These are phyloP conservation scores for Diaporthe sp. DNA, from an alignment of 2,329 filamentous ascomycete genomes.

Conservation along the genomic window DNA sequence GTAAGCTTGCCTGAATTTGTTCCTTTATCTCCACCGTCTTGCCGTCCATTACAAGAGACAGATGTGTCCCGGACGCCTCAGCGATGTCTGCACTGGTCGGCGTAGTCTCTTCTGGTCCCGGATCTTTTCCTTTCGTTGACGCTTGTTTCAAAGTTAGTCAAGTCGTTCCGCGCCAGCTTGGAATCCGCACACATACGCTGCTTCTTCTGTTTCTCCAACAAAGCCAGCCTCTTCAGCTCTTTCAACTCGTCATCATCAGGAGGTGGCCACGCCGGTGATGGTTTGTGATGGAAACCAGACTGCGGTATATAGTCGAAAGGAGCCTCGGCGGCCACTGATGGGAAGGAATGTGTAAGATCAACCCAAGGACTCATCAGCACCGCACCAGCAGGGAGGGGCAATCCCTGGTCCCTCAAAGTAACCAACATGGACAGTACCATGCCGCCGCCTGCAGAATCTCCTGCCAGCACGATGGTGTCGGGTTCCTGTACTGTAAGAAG, in stretches of 20 bases:
- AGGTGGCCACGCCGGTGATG: constrained; percentile 91
- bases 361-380: constrained; percentile 96
- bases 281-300: constrained; percentile 89
- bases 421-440: constrained; percentile 88
- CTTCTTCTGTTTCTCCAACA: constrained; percentile 50
- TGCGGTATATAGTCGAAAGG: constrained; percentile 88
- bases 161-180: constrained; percentile 39
- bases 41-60: constrained; percentile 79
- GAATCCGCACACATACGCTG: constrained; percentile 22
- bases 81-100: constrained; percentile 37
- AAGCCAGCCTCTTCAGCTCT: constrained; percentile 60
- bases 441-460: constrained; percentile 93
- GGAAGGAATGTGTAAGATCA: constrained; percentile 94
- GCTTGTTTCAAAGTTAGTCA: constrained; percentile 39
- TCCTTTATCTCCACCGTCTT: constrained; percentile 81
- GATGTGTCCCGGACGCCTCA: constrained; percentile 38
- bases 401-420: constrained; percentile 80
- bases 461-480: constrained; percentile 85
- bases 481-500: constrained; percentile 82
- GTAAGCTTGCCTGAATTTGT: constrained; percentile 81
- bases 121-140: constrained; percentile 20
- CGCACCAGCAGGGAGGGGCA: constrained; percentile 88
- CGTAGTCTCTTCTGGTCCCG: constrained; percentile 8
- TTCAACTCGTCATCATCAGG: constrained; percentile 81
- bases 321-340: constrained; percentile 80